Conservation (phyloP, 1,284 basidiomycete genomes). For the Ceratobasidium papillatum region DNA sequence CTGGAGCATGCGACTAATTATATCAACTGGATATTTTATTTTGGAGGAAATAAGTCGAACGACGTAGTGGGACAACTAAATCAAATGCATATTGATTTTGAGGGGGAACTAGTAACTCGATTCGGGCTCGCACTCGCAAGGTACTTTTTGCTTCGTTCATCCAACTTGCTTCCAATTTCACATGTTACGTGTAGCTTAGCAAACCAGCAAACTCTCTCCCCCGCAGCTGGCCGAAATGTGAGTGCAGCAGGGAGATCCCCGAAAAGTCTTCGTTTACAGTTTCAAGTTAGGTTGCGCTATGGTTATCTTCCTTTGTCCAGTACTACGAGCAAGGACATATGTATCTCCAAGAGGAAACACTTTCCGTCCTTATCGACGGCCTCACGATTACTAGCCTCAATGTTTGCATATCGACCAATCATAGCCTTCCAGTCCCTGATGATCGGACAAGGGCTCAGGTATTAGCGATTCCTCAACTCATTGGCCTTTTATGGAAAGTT, state of each 20-base stretch:
- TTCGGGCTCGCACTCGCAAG: conserved; percentile 18
- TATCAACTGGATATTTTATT: conserved; percentile 14
- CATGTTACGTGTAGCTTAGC: not conserved
- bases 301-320: not conserved
- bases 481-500: conserved; percentile 10
- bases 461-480: not conserved
- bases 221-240: not conserved
- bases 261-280: no score
- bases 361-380: conserved; percentile 8
- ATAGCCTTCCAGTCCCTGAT: not conserved
- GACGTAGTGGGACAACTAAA: not conserved
- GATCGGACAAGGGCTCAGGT: not conserved
- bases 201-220: not conserved
- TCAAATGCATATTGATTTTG: not conserved
- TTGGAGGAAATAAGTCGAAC: not conserved
- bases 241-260: no score
- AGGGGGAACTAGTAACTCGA: not conserved
- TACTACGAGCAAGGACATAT: not conserved
- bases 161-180: no score
- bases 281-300: not conserved
- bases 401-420: not conserved
- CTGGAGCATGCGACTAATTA: not conserved
- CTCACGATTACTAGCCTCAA: not conserved
- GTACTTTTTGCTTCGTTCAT: not conserved
- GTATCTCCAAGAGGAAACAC: not conserved